Evolutionary conservation across 2,329 filamentous ascomycete genomes (phyloP), one percentile per base, ranked within the genome.

Genomic region (Exophiala xenobiotica): DNA sequence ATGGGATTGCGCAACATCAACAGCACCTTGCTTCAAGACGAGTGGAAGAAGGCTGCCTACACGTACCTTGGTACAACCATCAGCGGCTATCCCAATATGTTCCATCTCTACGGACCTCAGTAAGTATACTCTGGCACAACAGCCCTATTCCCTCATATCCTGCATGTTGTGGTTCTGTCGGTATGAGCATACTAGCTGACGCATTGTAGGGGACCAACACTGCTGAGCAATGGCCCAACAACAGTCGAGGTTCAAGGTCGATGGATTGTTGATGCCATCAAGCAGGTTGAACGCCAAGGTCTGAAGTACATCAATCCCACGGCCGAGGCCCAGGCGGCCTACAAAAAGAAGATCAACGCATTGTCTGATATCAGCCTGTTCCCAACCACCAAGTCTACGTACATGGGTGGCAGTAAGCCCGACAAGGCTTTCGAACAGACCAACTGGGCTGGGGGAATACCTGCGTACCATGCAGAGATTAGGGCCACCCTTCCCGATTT

Each of bases 361-460:
- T 31, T 56, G 24, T 38, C 40, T 11, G 43, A 53, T 23, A 46
- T 16, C 49, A 59, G 78, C 0, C 71, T 78, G 0, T 68, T 82
- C 9, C 65, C 70, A 64, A 85, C 82, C 54, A 80, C 4, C 71
- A 78, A 56, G 38, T 46, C 29, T 24, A 55, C 39, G 23, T 83
- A 80, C 57, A 80, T 82, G 76, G 80, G 81, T 2, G 74, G 72
- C 0, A 80, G 71, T 38, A 70, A 81, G 3, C 79, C 79, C 0
- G 78, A 74, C 0, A 83, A 83, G 66, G 59, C 68, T 0, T 69
- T 69, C 11, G 79, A 83, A 66, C 73, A 74, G 2, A 65, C 81
- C 8, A 74, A 75, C 43, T 83, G 63, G 44, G 44, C 61, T 18
- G 64, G 63, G n/a, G 66, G 66, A 4, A 35, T 65, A 11, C 48